Conservation (phyloP, 139 green algal species). For the Monoraphidium neglectum region DNA sequence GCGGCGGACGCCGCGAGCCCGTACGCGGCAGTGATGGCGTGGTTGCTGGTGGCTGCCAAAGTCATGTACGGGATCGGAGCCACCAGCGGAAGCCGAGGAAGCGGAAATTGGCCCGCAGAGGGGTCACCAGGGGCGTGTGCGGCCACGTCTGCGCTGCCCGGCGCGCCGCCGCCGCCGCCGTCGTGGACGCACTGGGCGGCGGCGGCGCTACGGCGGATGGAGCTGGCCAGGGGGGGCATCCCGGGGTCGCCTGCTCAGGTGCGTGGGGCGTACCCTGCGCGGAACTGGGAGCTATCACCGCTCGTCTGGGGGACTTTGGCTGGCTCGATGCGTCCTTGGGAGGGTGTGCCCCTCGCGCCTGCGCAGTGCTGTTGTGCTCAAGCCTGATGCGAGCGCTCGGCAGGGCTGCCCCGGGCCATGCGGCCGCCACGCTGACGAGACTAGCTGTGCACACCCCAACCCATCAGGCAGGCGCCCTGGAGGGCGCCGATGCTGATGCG, state of each 20-base stretch:
- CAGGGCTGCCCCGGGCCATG: conserved; percentile 2
- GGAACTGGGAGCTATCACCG: too few relatives aligned
- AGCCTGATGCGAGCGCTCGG: too few relatives aligned
- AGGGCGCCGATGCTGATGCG: too few relatives aligned
- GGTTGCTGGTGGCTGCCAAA: conserved; percentile 15
- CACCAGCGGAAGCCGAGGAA: background rate
- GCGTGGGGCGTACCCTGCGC: too few relatives aligned
- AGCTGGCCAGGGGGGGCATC: too few relatives aligned
- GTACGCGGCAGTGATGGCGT: background rate
- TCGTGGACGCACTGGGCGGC: conserved; percentile 1
- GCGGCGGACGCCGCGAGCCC: background rate
- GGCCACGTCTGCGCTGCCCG: background rate
- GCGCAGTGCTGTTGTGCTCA: too few relatives aligned
- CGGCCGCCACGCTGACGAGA: background rate
- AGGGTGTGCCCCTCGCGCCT: too few relatives aligned
- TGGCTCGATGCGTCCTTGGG: too few relatives aligned
- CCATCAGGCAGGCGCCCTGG: background rate
- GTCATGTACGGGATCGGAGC: conserved; percentile 24
- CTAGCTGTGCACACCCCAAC: background rate
- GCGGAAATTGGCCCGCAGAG: background rate
- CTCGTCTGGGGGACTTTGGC: too few relatives aligned
- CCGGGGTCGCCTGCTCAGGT: too few relatives aligned
- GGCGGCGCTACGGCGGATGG: conserved; percentile 8
- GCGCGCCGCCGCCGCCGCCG: conserved; percentile 6
- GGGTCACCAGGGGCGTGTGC: background rate